Percentiles rank a stretch among this genome's conserved stretches.
phyloP scores from a whole-genome alignment of 2,329 filamentous ascomycete species.

The Helotiales sp. region DNA sequence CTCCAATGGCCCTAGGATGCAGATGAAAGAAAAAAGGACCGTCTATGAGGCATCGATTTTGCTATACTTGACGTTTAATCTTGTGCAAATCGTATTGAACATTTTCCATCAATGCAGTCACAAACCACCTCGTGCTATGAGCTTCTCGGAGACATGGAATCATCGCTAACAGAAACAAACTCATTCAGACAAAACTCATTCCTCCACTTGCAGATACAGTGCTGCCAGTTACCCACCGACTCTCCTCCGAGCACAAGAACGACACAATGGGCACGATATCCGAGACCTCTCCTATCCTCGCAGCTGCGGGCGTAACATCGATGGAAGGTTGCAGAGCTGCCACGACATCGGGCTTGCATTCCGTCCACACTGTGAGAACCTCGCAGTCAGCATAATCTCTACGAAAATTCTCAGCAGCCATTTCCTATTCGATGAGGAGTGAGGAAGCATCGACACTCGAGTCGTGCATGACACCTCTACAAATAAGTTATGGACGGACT shows the following conservation, averaged over 20 bases:
- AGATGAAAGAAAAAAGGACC: no score
- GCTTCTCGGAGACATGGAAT: not conserved
- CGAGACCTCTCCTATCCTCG: slow-evolving; percentile 9
- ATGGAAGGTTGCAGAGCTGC: slow-evolving; percentile 9
- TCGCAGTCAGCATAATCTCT: not conserved
- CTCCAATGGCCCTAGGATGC: no score
- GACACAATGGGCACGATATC: slow-evolving; percentile 16
- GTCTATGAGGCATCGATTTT: no score
- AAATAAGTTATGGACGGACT: no score
- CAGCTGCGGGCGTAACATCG: slow-evolving; percentile 11
- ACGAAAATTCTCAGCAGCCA: not conserved
- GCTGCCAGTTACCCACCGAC: slow-evolving; percentile 18
- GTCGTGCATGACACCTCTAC: no score
- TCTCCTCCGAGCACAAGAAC: slow-evolving; percentile 17
- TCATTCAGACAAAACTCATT: slow-evolving; percentile 14
- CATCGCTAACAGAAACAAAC: not conserved
- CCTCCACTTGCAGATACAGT: slow-evolving; percentile 16
- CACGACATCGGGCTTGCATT: slow-evolving; percentile 11
- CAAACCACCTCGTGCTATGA: no score
- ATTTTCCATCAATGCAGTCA: no score
- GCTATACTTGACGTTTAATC: no score
- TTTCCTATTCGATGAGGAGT: no score
- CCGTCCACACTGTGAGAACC: slow-evolving; percentile 1
- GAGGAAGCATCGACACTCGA: no score
- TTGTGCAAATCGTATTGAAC: no score